Percentiles rank a stretch among this genome's conserved stretches.
phyloP scores from a whole-genome alignment of 345 rosid species.

The Populus deltoides region DNA sequence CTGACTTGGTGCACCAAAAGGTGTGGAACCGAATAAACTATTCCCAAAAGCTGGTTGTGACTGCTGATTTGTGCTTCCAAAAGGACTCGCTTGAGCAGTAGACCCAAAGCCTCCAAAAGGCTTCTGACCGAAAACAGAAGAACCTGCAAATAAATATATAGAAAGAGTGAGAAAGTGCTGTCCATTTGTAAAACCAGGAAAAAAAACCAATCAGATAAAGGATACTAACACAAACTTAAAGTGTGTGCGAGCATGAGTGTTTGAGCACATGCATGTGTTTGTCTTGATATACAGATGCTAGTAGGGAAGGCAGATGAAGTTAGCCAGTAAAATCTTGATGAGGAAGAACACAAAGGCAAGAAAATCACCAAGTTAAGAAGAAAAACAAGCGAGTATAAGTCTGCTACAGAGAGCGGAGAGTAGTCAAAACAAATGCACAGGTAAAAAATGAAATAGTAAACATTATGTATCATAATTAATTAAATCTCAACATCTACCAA shows the following conservation, averaged over 20 bases:
- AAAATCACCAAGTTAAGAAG: not conserved
- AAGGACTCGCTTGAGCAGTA: constrained; percentile 54
- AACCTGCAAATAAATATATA: constrained; percentile 33
- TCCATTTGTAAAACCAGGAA: not conserved
- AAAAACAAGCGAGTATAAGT: not conserved
- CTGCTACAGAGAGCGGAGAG: not conserved
- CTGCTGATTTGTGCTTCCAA: constrained; percentile 61
- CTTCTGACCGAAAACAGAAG: constrained; percentile 74
- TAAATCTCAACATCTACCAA: not conserved
- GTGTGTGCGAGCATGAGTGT: not conserved
- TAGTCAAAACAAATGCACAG: not conserved
- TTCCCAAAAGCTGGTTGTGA: constrained; percentile 73
- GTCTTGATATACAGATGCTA: not conserved
- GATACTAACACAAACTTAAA: not conserved
- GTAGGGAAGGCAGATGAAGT: not conserved
- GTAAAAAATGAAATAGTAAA: not conserved
- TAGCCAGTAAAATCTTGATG: not conserved
- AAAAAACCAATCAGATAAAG: not conserved
- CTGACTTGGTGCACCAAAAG: constrained; percentile 62
- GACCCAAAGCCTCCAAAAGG: constrained; percentile 79
- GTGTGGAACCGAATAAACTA: constrained; percentile 61
- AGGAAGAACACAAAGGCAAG: not conserved
- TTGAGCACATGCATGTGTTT: not conserved
- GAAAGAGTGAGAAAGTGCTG: not conserved
- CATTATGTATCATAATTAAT: not conserved